Evolutionary conservation across 116 monocot species (phyloP), one percentile per base, ranked within the genome.

Genomic region (Dioscorea cayenensis): DNA sequence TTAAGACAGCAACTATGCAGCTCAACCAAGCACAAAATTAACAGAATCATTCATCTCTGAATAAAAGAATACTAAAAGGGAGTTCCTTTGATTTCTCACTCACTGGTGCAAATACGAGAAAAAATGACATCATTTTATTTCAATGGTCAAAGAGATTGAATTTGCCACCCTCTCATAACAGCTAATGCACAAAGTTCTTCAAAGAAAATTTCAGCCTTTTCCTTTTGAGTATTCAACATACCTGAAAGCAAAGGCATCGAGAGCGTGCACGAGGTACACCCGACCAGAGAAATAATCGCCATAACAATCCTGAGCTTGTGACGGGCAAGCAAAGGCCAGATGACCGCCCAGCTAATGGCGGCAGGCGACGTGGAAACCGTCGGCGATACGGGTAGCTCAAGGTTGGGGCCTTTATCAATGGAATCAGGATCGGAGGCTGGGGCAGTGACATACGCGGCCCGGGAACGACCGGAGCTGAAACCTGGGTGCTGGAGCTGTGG

Each of bases 201-300:
- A 25, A 23, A 70, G 16, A 16, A 7, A 60, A 60, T 36, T 2
- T 35, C 18, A 59, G 43, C 32, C 32, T 32, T 32, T 32, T 43
- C 12, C 12, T 43, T 43, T 43, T 59, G 13, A 14, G 35, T 11
- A 16, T n/a, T 18, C 5, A 12, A 25, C 32, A 55, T 74, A 94
- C 94, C 94, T 28, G 95, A 96, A 51, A 92, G 90, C 28, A 96
- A 77, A 36, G 92, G 95, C 95, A 92, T 96, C 66, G 95, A 78
- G 12, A 92, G 90, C 62, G 92, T 92, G 65, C 95, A 92, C 3
- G 84, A 66, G 14, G 87, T 87, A 72, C 92, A 85, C 28, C 82
- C 95, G 6, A 87, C 36, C 14, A 96, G 90, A 32, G 92, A 78
- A 18, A 69, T 72, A 50, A 88, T 2, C 18, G 84, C 85, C n/a